These are phyloP conservation scores for Trichomonas tenax DNA, from an alignment of 208 protist genomes.

Conservation along the genomic window DNA sequence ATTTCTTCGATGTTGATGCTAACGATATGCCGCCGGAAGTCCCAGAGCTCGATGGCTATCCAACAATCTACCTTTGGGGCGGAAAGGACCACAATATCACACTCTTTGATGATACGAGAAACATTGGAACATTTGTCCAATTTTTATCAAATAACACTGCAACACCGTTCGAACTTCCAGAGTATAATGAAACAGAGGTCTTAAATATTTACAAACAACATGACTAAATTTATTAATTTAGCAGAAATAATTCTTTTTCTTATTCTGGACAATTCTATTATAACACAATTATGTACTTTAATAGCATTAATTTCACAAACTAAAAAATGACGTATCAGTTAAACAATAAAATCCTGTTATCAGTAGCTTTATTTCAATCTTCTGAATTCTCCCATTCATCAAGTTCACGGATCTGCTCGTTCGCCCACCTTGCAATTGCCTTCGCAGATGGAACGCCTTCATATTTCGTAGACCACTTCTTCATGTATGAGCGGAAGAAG, in stretches of 20 bases:
- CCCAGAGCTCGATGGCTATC: background rate
- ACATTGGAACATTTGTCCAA: background rate
- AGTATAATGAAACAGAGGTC: background rate
- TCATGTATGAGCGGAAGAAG: background rate
- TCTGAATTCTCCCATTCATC: conserved; percentile 2
- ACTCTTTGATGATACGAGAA: background rate
- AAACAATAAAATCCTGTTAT: too few species aligned
- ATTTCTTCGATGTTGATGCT: background rate
- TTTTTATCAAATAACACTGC: background rate
- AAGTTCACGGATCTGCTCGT: background rate
- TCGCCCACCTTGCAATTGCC: background rate
- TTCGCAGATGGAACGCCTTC: background rate
- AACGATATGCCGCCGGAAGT: background rate
- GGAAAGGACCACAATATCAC: background rate
- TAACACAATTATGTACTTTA: too few species aligned
- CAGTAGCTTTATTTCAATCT: background rate
- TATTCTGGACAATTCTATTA: too few species aligned
- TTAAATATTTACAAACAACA: background rate
- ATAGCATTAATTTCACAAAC: too few species aligned
- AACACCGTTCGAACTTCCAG: background rate
- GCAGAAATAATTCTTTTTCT: too few species aligned
- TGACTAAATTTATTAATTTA: too few species aligned
- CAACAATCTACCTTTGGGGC: background rate
- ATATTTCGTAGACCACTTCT: background rate
- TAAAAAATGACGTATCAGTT: too few species aligned